Evolutionary conservation across 1,284 basidiomycete species (phyloP).

Genomic region (Ustilago cynodontis): DNA sequence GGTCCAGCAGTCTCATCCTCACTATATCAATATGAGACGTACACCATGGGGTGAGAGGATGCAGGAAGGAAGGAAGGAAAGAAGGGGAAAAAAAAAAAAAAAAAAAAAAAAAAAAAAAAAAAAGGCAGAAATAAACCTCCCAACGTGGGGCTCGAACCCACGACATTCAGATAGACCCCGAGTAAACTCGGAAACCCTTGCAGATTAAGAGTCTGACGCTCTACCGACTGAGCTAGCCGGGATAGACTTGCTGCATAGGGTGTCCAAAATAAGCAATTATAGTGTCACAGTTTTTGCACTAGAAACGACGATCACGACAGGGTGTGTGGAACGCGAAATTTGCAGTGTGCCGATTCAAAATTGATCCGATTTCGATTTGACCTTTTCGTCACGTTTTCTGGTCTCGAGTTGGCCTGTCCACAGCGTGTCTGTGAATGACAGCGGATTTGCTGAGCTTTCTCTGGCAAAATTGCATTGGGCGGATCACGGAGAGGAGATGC

Average conservation of each 20-base stretch:
- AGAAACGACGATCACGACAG: constrained; percentile 21
- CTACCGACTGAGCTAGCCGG: constrained; percentile 71
- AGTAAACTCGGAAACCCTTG: constrained; percentile 46
- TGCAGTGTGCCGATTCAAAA: background rate
- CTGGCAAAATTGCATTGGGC: constrained; percentile 2
- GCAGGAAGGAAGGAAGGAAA: too few species aligned
- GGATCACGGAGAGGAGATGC: constrained; percentile 1
- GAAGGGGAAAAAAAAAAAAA: too few species aligned
- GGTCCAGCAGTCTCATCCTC: too few species aligned
- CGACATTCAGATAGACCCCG: constrained; percentile 64
- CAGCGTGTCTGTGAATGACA: background rate
- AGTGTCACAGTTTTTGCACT: too few species aligned
- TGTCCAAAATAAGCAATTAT: too few species aligned
- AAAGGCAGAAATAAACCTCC: constrained; percentile 52
- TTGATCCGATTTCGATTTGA: background rate
- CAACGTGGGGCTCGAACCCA: constrained; percentile 70
- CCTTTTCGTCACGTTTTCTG: constrained; percentile 1
- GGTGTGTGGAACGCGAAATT: background rate
- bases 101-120: constrained; percentile 7
- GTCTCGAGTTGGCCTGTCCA: constrained; percentile 18
- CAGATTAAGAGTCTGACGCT: constrained; percentile 69
- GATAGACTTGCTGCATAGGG: constrained; percentile 30
- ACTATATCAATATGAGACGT: too few species aligned
- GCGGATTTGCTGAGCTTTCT: background rate
- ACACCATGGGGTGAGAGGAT: too few species aligned